These are phyloP conservation scores for Primulina huaijiensis DNA, from an alignment of 257 asterid species.

Conservation along the genomic window DNA sequence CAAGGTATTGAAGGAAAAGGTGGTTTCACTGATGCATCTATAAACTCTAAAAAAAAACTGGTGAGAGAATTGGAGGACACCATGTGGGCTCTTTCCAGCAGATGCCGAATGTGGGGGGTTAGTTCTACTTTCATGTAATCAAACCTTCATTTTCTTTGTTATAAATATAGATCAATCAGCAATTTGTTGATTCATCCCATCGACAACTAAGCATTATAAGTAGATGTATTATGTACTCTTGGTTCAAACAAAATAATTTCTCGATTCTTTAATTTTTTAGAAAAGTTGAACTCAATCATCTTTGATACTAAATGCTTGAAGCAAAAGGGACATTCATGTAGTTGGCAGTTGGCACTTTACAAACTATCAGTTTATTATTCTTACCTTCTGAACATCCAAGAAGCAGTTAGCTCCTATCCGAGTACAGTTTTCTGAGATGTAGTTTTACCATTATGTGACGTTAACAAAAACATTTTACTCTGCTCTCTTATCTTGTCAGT, in stretches of 20 bases:
- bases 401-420: not conserved
- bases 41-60: slow-evolving; percentile 48
- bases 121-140: slow-evolving; percentile 30
- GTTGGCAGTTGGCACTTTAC: not conserved
- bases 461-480: not conserved
- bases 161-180: too few species aligned
- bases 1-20: slow-evolving; percentile 73
- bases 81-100: slow-evolving; percentile 56
- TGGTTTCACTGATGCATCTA: slow-evolving; percentile 79
- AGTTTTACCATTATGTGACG: not conserved
- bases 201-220: too few species aligned
- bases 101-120: slow-evolving; percentile 75
- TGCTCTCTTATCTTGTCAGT: not conserved
- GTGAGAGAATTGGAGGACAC: slow-evolving; percentile 66
- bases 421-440: not conserved
- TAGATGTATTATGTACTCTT: too few species aligned
- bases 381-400: not conserved
- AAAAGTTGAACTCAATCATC: not conserved
- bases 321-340: not conserved
- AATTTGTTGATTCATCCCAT: too few species aligned
- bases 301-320: not conserved
- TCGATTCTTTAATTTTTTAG: not conserved
- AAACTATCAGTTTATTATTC: not conserved
- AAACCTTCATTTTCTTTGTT: slow-evolving; percentile 1
- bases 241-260: too few species aligned